Evolutionary conservation across 345 rosid genomes (phyloP).

Genomic region (Populus pruinosa): DNA sequence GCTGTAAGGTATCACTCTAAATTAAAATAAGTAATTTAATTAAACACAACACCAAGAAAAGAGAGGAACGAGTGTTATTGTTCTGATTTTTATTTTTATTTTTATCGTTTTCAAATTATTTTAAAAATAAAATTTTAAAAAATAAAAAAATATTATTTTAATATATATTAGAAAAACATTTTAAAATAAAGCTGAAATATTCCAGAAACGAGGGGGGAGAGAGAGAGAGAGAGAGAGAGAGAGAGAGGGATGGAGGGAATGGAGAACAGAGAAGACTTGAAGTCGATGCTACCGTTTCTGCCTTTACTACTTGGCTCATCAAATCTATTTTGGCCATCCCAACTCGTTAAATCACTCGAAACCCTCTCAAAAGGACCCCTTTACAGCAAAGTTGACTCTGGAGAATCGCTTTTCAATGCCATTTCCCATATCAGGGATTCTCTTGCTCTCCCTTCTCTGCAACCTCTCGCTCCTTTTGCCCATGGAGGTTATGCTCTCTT

Average conservation of each 20-base stretch:
- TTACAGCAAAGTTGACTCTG: slow-evolving; percentile 58
- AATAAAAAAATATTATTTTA: no score
- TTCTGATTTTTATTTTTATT: no score
- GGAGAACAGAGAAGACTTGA: slow-evolving; percentile 57
- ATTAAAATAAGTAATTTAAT: no score
- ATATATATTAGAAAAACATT: no score
- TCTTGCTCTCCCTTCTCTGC: slow-evolving; percentile 32
- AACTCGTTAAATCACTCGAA: slow-evolving; percentile 54
- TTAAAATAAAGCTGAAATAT: no score
- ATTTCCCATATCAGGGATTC: slow-evolving; percentile 53
- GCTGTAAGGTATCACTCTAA: no score
- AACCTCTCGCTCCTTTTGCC: slow-evolving; percentile 43
- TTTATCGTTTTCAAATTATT: no score
- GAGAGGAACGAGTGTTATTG: no score
- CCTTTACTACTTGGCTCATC: slow-evolving; percentile 51
- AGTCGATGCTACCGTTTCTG: slow-evolving; percentile 51
- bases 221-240: no score
- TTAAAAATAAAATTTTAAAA: no score
- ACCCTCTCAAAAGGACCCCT: slow-evolving; percentile 60
- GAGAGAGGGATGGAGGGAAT: slow-evolving; percentile 3
- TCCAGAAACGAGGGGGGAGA: no score
- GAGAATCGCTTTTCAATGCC: slow-evolving; percentile 53
- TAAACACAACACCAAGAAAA: no score
- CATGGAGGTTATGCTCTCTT: slow-evolving; percentile 54
- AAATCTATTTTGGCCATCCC: slow-evolving; percentile 61